Evolutionary conservation across 192 early-diverging fungal species (phyloP), one percentile per base, ranked within the genome.

Genomic region (Mortierella alpina): DNA sequence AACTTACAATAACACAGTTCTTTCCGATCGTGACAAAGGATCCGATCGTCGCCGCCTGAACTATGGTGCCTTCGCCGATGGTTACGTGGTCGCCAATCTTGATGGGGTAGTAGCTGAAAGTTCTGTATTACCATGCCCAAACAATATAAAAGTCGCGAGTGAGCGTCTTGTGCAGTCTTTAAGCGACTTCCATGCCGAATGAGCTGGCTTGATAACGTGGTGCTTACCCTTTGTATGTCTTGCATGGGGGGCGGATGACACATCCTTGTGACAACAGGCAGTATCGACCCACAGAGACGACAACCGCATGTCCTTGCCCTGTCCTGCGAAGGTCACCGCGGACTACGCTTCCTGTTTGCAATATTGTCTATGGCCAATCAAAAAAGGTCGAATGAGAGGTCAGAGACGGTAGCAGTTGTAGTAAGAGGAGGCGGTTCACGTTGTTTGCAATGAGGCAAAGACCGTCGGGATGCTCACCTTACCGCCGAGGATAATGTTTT

Each of bases 51-150:
- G 98, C 96, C 13, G 96, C 95, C 70, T 98, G 95, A 9, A 99
- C 90, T 55, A 98, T 90, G 15, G 92, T 86, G 45, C 93, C 92
- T 74, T 96, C 92, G 6, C 96, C 96, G 70, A 96, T 95, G 22
- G 88, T 86, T 3, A 97, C 95, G 78, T 95, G 89, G 80, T 97
- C 95, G n/a, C 95, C 96, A 51, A 99, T 95, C 80, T 97, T 98
- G 86, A 98, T 93, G 45, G 97, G 97, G 62, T 96, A 99, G 78
- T 99, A 98, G 82, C 92, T 96, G 81, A 99, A 98, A 7, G 92
- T 84, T 40, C 95, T 96, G 67, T 39, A 74, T 13, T 57, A 17
- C 11, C 40, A 57, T 62, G n/a, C 59, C 12, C 22, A 61, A 39
- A n/a, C 56, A 57, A 58, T 46, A 18, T 22, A 12, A 61, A 18